Conservation (phyloP, 305 asterid species). For the Solanum hybrid region DNA sequence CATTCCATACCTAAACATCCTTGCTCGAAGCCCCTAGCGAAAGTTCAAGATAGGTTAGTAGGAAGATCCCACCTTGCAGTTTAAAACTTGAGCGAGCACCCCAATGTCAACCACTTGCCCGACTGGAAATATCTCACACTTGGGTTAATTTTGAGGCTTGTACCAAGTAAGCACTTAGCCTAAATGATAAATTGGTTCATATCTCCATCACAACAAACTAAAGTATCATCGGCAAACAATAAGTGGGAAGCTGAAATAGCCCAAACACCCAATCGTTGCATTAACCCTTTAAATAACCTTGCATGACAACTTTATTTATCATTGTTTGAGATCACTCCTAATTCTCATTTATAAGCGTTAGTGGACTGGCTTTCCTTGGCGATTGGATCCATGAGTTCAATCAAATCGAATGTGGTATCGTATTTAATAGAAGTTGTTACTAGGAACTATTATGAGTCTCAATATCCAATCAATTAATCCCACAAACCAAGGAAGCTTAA, state of each 20-base stretch:
- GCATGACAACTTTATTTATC: neutral
- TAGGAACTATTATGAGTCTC: neutral
- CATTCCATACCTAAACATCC: too few species aligned
- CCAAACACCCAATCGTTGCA: neutral
- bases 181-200: neutral
- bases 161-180: neutral
- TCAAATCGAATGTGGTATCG: neutral
- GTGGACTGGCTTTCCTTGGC: neutral
- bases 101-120: neutral
- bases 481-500: neutral
- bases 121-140: neutral
- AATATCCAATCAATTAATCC: neutral
- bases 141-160: neutral
- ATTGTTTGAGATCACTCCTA: neutral
- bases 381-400: neutral
- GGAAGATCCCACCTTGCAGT: too few species aligned
- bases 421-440: neutral
- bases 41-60: too few species aligned
- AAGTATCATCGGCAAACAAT: neutral
- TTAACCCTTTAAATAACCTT: neutral
- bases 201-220: neutral
- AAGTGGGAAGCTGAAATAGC: neutral
- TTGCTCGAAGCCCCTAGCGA: too few species aligned
- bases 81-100: neutral
- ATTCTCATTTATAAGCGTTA: neutral